Percentiles rank a stretch among this genome's conserved stretches.
Evolutionary conservation across 805 yeast genomes (phyloP).

Genomic region (Priceomyces castillae): DNA sequence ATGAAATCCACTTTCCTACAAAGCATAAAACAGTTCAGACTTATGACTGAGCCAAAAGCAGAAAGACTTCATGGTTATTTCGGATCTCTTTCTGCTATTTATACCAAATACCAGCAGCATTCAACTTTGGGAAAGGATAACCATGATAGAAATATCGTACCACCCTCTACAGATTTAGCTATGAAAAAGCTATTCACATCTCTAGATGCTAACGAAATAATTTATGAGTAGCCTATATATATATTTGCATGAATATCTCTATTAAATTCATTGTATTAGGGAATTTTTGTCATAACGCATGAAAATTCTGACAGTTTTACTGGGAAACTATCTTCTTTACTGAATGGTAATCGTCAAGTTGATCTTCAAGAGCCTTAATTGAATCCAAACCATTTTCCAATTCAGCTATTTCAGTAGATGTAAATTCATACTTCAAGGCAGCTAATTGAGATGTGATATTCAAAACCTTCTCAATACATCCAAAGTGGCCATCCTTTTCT

Average conservation of each 20-base stretch:
- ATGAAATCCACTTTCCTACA: slow-evolving; percentile 45
- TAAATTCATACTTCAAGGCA: slow-evolving; percentile 42
- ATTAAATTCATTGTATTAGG: background rate
- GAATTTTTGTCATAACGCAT: background rate
- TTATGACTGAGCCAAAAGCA: slow-evolving; percentile 53
- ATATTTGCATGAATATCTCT: slow-evolving; percentile 1
- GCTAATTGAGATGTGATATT: slow-evolving; percentile 48
- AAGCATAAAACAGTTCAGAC: slow-evolving; percentile 54
- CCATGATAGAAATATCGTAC: slow-evolving; percentile 45
- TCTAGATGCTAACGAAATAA: slow-evolving; percentile 47
- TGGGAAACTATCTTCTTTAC: slow-evolving; percentile 2
- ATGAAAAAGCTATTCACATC: slow-evolving; percentile 49
- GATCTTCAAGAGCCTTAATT: slow-evolving; percentile 45
- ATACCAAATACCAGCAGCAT: slow-evolving; percentile 20
- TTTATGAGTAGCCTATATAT: slow-evolving; percentile 14
- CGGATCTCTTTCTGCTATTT: slow-evolving; percentile 35
- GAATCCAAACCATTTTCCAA: slow-evolving; percentile 35
- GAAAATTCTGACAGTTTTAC: background rate
- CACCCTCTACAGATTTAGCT: slow-evolving; percentile 49
- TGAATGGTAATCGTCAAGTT: slow-evolving; percentile 46
- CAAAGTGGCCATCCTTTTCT: slow-evolving; percentile 37
- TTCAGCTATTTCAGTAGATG: slow-evolving; percentile 36
- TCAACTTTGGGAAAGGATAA: slow-evolving; percentile 36
- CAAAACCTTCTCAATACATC: slow-evolving; percentile 56
- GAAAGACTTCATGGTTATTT: slow-evolving; percentile 42